Percentiles rank a stretch among this genome's conserved stretches.
Conservation (phyloP, 2,329 filamentous ascomycete genomes). For the Pezizomycotina sp. region DNA sequence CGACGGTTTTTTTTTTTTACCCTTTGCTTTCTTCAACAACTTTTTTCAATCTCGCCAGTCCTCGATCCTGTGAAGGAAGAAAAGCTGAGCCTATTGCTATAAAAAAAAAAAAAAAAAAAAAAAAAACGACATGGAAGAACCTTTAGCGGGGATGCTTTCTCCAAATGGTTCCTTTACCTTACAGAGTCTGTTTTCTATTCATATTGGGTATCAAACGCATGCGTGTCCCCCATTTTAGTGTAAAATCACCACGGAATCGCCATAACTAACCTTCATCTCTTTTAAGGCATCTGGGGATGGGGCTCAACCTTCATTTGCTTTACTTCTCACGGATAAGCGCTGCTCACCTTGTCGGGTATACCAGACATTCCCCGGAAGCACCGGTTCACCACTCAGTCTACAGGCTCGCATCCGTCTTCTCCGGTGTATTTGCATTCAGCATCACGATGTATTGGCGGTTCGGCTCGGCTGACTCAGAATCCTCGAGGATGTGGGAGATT, state of each 20-base stretch:
- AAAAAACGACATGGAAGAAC: too few species aligned
- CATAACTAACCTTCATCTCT: conserved; percentile 1
- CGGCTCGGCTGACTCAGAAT: conserved; percentile 51
- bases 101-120: too few species aligned
- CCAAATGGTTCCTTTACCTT: conserved; percentile 17
- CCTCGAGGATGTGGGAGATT: conserved; percentile 65
- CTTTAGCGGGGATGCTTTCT: too few species aligned
- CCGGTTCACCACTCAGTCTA: conserved; percentile 72
- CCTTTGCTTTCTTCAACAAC: too few species aligned
- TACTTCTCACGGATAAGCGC: conserved; percentile 69
- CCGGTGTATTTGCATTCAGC: conserved; percentile 51
- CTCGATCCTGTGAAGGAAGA: too few species aligned
- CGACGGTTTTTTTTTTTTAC: too few species aligned
- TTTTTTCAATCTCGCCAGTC: too few species aligned
- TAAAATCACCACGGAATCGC: background rate
- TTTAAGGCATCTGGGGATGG: conserved; percentile 82
- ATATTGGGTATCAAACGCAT: conserved; percentile 9
- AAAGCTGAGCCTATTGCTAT: too few species aligned
- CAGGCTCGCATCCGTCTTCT: conserved; percentile 63
- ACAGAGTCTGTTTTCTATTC: conserved; percentile 13
- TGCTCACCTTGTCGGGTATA: conserved; percentile 68
- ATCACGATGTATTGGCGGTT: conserved; percentile 70
- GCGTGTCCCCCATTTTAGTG: background rate
- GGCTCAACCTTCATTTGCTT: conserved; percentile 81
- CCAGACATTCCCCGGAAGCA: conserved; percentile 51